Percentiles rank a stretch among this genome's conserved stretches.
Conservation (phyloP, 2,329 filamentous ascomycete species). For the Botrytis squamosa region DNA sequence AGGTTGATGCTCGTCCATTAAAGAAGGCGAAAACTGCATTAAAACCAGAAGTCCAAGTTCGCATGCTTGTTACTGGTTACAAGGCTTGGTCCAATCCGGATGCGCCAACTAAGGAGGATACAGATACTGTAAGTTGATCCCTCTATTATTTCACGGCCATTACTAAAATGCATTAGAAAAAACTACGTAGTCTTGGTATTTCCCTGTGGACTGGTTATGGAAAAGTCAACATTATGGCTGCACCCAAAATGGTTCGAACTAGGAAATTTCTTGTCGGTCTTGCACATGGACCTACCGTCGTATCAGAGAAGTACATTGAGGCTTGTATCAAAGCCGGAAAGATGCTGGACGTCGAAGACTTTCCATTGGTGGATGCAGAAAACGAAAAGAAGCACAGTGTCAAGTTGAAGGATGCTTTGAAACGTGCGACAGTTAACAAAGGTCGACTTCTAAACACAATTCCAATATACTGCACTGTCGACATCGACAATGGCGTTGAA, state of each 20-base stretch:
- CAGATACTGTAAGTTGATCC: conserved; percentile 66
- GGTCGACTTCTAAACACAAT: conserved; percentile 73
- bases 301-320: conserved; percentile 77
- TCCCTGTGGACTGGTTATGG: conserved; percentile 73
- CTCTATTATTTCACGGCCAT: background rate
- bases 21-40: conserved; percentile 59
- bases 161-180: conserved; percentile 56
- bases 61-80: conserved; percentile 81
- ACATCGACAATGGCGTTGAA: conserved; percentile 76
- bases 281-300: conserved; percentile 73
- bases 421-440: conserved; percentile 71
- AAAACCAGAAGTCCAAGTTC: conserved; percentile 66
- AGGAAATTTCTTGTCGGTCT: conserved; percentile 90
- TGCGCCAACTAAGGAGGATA: conserved; percentile 65
- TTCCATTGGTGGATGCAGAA: conserved; percentile 66
- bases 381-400: conserved; percentile 72
- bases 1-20: conserved; percentile 49
- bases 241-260: conserved; percentile 82
- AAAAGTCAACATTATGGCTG: conserved; percentile 81
- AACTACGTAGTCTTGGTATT: conserved; percentile 80
- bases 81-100: conserved; percentile 72
- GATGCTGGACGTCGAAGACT: conserved; percentile 63
- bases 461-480: conserved; percentile 80
- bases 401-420: conserved; percentile 64
- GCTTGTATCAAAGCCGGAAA: conserved; percentile 68